A percentile compares a stretch with the other conserved stretches of the same genome.
Evolutionary conservation across 768 basidiomycete species (phyloP).

Genomic region (Lepiota subincarnata): DNA sequence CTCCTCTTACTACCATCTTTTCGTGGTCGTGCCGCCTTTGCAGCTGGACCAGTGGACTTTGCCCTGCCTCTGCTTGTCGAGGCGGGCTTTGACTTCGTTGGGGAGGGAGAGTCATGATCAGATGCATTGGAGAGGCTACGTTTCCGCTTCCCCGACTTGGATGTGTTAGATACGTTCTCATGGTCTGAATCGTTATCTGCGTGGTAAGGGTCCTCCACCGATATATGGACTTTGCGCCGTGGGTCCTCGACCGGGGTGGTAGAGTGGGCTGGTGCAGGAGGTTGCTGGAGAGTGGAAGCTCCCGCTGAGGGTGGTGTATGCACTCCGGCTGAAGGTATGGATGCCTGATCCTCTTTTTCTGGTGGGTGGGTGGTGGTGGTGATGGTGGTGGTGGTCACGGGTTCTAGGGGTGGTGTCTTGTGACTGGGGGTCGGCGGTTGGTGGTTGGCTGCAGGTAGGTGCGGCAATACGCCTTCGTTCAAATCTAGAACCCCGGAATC

Average conservation of each 20-base stretch:
- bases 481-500: too few relatives aligned
- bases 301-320: neutral
- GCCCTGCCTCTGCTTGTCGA: constrained; percentile 32
- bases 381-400: neutral
- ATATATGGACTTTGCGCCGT: constrained; percentile 4
- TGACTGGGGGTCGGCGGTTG: too few relatives aligned
- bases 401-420: neutral
- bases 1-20: constrained; percentile 21
- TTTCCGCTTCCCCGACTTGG: constrained; percentile 7
- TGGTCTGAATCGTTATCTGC: constrained; percentile 10
- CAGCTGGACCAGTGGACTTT: constrained; percentile 19
- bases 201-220: constrained; percentile 7
- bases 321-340: too few relatives aligned
- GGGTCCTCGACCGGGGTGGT: neutral
- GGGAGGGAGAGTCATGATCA: neutral
- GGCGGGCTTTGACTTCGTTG: constrained; percentile 19
- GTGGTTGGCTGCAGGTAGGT: too few relatives aligned
- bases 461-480: too few relatives aligned
- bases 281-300: neutral
- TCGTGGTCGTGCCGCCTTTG: constrained; percentile 7
- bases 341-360: neutral
- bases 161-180: neutral
- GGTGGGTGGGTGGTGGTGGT: neutral
- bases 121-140: constrained; percentile 6
- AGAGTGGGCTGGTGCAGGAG: neutral